Conservation (phyloP, 345 rosid species). For the Pugionium dolabratum region DNA sequence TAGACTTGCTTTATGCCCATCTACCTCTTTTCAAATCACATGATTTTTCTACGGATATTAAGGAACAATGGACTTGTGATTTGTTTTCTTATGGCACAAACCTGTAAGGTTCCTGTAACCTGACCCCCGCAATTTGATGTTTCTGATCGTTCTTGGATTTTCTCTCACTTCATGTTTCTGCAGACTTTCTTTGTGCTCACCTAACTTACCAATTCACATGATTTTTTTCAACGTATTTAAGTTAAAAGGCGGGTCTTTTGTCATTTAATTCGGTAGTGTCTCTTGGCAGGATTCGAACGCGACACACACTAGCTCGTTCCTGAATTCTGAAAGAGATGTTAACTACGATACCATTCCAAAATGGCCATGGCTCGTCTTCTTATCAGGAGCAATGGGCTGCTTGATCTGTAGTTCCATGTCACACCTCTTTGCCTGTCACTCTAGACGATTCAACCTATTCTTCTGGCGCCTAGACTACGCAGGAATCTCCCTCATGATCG, state of each 20-base stretch:
- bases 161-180: conserved; percentile 22
- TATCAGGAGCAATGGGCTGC: conserved; percentile 85
- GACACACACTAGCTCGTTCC: conserved; percentile 42
- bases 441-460: conserved; percentile 65
- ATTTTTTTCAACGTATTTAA: conserved; percentile 1
- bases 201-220: too few species aligned
- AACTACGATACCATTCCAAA: conserved; percentile 47
- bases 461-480: conserved; percentile 97
- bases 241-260: conserved; percentile 6
- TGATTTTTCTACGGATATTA: conserved; percentile 1
- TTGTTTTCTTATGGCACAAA: background rate
- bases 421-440: conserved; percentile 94
- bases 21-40: conserved; percentile 27
- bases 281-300: conserved; percentile 55
- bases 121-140: conserved; percentile 26
- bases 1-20: conserved; percentile 10
- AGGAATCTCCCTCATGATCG: conserved; percentile 89
- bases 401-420: conserved; percentile 85
- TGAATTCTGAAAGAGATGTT: conserved; percentile 37
- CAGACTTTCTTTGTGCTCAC: conserved; percentile 16
- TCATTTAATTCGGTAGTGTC: background rate
- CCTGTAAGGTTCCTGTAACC: conserved; percentile 10
- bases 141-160: conserved; percentile 9
- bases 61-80: conserved; percentile 14
- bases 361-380: conserved; percentile 94